Percentiles rank a stretch among this genome's conserved stretches.
These are phyloP conservation scores for Hyaloperonospora arabidopsidis DNA, from an alignment of 352 stramenopile species.

Conservation along the genomic window DNA sequence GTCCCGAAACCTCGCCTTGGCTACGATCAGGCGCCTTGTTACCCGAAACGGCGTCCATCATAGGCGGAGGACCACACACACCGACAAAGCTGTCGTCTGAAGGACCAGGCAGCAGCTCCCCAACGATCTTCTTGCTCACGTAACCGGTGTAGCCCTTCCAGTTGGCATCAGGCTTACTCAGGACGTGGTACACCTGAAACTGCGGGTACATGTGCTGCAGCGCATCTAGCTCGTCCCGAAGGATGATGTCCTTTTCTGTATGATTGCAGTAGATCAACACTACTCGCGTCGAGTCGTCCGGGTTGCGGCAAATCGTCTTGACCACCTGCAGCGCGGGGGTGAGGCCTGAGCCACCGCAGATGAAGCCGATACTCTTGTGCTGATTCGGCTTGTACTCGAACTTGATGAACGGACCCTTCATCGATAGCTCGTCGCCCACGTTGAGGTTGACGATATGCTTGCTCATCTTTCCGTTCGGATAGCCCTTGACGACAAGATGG, in stretches of 20 bases:
- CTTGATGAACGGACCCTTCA: conserved; percentile 86
- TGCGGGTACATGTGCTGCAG: conserved; percentile 53
- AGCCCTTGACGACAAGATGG: conserved; percentile 82
- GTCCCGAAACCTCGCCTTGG: conserved; percentile 62
- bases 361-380: conserved; percentile 69
- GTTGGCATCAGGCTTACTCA: conserved; percentile 32
- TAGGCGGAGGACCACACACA: conserved; percentile 77
- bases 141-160: conserved; percentile 60
- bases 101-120: conserved; percentile 57
- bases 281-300: conserved; percentile 71
- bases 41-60: conserved; percentile 76
- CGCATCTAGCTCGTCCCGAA: conserved; percentile 68
- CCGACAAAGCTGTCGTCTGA: conserved; percentile 58
- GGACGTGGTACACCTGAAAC: conserved; percentile 57
- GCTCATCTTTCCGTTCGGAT: conserved; percentile 74
- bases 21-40: conserved; percentile 72
- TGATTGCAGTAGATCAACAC: conserved; percentile 79
- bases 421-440: conserved; percentile 65
- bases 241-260: conserved; percentile 75
- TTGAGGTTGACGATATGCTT: conserved; percentile 74
- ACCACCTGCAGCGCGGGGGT: conserved; percentile 69
- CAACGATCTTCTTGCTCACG: conserved; percentile 59
- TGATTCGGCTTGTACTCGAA: conserved; percentile 80
- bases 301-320: conserved; percentile 70
- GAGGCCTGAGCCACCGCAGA: conserved; percentile 78